Base-by-base conservation (phyloP, 1,139 yeast genomes). In the Sugiyamaella paludigena region DNA sequence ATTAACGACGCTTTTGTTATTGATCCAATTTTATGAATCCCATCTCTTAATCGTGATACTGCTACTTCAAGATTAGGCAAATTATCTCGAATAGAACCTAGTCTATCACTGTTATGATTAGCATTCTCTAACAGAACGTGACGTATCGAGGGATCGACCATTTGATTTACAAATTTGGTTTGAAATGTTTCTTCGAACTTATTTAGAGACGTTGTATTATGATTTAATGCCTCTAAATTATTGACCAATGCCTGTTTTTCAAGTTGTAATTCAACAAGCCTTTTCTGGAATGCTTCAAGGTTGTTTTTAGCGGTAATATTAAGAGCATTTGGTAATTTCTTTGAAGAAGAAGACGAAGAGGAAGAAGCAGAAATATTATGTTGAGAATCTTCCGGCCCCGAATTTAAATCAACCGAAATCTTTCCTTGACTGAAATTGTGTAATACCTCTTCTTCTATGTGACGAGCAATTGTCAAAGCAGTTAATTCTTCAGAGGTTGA, bases 341-440 rank as follows among this genome's bases (percentile, higher is more conserved):
- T 63, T 9, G 73, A 58, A 7, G 58, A 55, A 12, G 63, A 61
- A 48, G 24, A 19, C 3, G 24, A 19, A 19, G 24, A 19, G 5
- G 24, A 19, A 19, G 24, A 19, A 19, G 24, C 3, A 19, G 24
- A 19, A 19, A 19, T 19, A 19, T 19, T 19, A 58, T 50, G 36
- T 34, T 50, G 32, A 56, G 43, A 40, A 6, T 47, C 65, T 58
- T 60, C 64, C 4, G 59, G 60, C 4, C 75, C 65, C 48, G 71
- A 72, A 73, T 84, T 82, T 94, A 94, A 86, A 59, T 85, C 80
- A 5, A 84, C 77, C 35, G 78, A 71, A 13, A 85, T 72, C 47
- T 73, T 73, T 11, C 87, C 87, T 34, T 79, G 78, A 26, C 74
- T 70, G 49, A 85, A 66, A 58, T 81, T 88, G 33, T 75, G 68